Base-by-base conservation (phyloP, 768 basidiomycete genomes). In the Rhodotorula toruloides region DNA sequence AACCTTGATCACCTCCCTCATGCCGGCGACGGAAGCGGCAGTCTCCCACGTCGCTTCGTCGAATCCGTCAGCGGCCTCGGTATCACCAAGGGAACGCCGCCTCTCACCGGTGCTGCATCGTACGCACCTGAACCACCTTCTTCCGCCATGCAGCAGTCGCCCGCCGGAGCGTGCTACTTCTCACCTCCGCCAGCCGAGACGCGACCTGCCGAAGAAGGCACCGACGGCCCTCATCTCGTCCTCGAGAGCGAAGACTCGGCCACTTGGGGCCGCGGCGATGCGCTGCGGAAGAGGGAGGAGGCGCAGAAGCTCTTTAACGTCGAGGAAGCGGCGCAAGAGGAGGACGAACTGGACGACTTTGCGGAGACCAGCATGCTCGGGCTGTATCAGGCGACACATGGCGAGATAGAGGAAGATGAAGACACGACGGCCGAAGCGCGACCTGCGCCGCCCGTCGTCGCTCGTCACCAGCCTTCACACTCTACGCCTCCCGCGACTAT, bases 261-360 rank as follows among this genome's bases (percentile, higher is more conserved):
- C 29, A 61, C 50, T 3, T 66, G 66, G 63, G 57, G 67, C 42
- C 31, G 37, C 83, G 82, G 54, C 77, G 73, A 44, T 78, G 78
- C 5, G 83, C 82, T 56, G 79, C 81, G 47, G 75, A 76, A 10
- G 79, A 78, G 16, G 61, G 46, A 34, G 70, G 69, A 22, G 86
- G 86, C 68, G 47, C 19, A 11, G 32, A 5, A 27, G 57, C 31
- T 39, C 9, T 58, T 40, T 22, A 22, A 22, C 5, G 27, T 6
- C 17, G 54, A 57, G 12, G 29, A n/a, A 16, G 29, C 34, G 37
- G 29, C 55, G 54, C 53, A 49, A 6, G 85, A 42, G 22, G 53
- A 25, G 2, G 63, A 47, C 13, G 39, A 14, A 39, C 56, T 37
- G n/a, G 44, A 85, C 83, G 36, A 12, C 74, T 27, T 54, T 7